phyloP scores from a whole-genome alignment of 2,329 filamentous ascomycete genomes.

The Claviceps spartinae region DNA sequence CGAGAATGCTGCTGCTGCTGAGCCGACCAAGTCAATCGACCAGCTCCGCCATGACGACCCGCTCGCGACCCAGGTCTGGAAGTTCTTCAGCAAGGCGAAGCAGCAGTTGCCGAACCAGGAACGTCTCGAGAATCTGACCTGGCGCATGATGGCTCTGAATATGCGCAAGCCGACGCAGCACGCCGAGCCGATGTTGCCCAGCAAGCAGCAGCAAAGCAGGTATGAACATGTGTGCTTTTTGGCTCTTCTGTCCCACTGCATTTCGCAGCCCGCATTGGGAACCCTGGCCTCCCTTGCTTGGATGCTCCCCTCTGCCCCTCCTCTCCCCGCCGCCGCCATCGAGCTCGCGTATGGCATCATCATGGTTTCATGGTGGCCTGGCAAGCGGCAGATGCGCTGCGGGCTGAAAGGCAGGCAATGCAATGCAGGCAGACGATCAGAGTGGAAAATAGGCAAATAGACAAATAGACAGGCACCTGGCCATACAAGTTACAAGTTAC shows the following conservation, averaged over 20 bases:
- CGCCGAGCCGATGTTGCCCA: slow-evolving; percentile 24
- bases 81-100: slow-evolving; percentile 81
- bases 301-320: neutral
- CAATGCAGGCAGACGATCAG: too few relatives aligned
- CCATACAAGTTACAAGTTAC: too few relatives aligned
- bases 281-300: neutral
- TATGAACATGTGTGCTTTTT: neutral
- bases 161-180: slow-evolving; percentile 45
- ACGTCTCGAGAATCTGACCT: slow-evolving; percentile 95
- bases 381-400: too few relatives aligned
- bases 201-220: slow-evolving; percentile 2
- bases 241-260: neutral
- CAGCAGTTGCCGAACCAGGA: slow-evolving; percentile 81
- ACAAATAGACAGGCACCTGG: neutral
- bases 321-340: slow-evolving; percentile 5
- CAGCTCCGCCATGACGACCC: slow-evolving; percentile 86
- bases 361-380: neutral
- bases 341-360: slow-evolving; percentile 7
- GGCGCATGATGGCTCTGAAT: slow-evolving; percentile 96
- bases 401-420: too few relatives aligned
- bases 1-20: slow-evolving; percentile 27
- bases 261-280: neutral
- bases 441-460: too few relatives aligned
- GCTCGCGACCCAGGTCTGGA: slow-evolving; percentile 86
- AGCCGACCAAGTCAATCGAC: slow-evolving; percentile 39